phyloP scores from a whole-genome alignment of 164 flowering plant species.

The Protea cynaroides region DNA sequence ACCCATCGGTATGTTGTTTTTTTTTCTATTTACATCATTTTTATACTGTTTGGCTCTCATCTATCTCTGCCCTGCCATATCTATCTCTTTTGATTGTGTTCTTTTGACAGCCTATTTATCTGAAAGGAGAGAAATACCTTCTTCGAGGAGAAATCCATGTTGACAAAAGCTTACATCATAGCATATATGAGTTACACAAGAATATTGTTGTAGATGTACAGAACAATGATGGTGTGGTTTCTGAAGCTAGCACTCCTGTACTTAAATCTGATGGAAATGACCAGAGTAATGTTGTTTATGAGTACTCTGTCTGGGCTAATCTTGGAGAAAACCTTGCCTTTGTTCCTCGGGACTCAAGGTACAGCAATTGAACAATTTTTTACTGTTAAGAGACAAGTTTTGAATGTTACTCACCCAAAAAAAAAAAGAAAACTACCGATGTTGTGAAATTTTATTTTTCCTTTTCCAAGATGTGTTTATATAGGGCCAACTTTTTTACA shows the following conservation, averaged over 20 bases:
- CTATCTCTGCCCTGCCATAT: neutral
- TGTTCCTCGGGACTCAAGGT: constrained; percentile 79
- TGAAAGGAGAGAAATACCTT: constrained; percentile 85
- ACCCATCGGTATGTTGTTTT: constrained; percentile 41
- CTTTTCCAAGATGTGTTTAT: no score
- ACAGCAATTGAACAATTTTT: constrained; percentile 6
- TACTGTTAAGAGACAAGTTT: no score
- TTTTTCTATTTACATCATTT: constrained; percentile 1
- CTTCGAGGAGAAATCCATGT: constrained; percentile 67
- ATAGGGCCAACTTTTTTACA: no score
- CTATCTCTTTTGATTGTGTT: constrained; percentile 6
- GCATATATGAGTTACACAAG: constrained; percentile 37
- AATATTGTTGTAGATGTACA: constrained; percentile 48
- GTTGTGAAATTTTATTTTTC: no score
- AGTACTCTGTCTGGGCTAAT: constrained; percentile 81
- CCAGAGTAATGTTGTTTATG: constrained; percentile 39
- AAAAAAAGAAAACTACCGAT: no score
- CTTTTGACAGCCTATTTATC: constrained; percentile 56
- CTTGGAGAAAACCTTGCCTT: constrained; percentile 67
- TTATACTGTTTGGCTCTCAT: neutral
- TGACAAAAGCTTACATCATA: constrained; percentile 32
- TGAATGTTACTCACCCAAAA: no score
- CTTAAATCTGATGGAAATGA: constrained; percentile 33
- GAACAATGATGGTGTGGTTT: constrained; percentile 30
- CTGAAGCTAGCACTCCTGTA: constrained; percentile 37